These are phyloP conservation scores for Ophiostoma fasciatum DNA, from an alignment of 2,329 filamentous ascomycete species.

Conservation along the genomic window DNA sequence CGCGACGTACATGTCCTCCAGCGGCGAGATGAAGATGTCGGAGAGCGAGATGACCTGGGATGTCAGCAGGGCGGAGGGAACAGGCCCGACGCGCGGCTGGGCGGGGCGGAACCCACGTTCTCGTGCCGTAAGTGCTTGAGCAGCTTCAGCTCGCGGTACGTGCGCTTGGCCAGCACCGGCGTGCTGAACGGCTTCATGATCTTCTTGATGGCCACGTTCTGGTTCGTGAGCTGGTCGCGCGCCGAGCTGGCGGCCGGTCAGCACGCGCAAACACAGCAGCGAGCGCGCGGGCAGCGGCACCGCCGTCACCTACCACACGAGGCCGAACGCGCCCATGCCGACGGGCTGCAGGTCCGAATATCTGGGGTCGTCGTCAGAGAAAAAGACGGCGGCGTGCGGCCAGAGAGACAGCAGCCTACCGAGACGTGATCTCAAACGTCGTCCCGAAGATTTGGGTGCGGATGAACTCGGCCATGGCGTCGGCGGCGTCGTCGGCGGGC, in stretches of 20 bases:
- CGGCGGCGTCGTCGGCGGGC: too few species aligned
- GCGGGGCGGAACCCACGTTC: conserved; percentile 68
- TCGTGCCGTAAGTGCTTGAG: conserved; percentile 94
- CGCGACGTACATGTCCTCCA: conserved; percentile 87
- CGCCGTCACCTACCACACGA: conserved; percentile 58
- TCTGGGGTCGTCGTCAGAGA: conserved; percentile 39
- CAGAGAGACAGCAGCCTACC: conserved; percentile 37
- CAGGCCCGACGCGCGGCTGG: conserved; percentile 15
- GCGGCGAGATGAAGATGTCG: conserved; percentile 98
- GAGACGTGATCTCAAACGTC: conserved; percentile 98
- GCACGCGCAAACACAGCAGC: conserved; percentile 1
- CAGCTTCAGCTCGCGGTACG: conserved; percentile 93
- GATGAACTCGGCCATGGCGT: conserved; percentile 94
- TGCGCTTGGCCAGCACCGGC: conserved; percentile 93
- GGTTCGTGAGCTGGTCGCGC: conserved; percentile 90
- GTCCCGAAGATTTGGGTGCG: conserved; percentile 98
- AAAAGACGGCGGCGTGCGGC: not conserved
- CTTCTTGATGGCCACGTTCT: conserved; percentile 98
- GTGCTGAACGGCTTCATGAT: conserved; percentile 99
- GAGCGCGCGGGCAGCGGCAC: not conserved
- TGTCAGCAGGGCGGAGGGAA: conserved; percentile 2
- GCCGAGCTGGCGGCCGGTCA: conserved; percentile 55
- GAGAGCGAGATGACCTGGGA: conserved; percentile 84
- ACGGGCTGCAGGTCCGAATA: conserved; percentile 97
- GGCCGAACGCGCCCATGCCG: conserved; percentile 96